phyloP scores from a whole-genome alignment of 2,329 filamentous ascomycete genomes.

The Tolypocladium album region DNA sequence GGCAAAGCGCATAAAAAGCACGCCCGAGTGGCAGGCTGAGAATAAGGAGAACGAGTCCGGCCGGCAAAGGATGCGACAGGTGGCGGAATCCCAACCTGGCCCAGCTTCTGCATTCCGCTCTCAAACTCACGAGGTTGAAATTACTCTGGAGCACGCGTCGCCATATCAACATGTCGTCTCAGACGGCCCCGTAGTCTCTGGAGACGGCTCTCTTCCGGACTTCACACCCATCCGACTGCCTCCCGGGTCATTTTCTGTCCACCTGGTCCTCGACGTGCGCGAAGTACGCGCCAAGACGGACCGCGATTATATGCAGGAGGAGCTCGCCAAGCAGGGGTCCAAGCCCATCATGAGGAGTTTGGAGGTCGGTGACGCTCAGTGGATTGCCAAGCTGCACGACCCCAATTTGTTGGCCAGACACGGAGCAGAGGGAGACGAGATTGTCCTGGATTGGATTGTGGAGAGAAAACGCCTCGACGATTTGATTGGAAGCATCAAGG shows the following conservation, averaged over 20 bases:
- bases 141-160: constrained; percentile 3
- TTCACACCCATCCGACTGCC: constrained; percentile 52
- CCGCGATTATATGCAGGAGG: constrained; percentile 65
- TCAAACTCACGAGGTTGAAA: not conserved
- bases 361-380: constrained; percentile 65
- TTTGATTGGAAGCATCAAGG: constrained; percentile 69
- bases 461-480: constrained; percentile 76
- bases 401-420: constrained; percentile 40
- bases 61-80: not conserved
- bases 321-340: constrained; percentile 56
- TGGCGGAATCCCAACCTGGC: not conserved
- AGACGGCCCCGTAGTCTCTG: constrained; percentile 20
- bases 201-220: constrained; percentile 24
- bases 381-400: constrained; percentile 65
- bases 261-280: constrained; percentile 63
- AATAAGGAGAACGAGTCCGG: constrained; percentile 5
- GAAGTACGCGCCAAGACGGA: constrained; percentile 65
- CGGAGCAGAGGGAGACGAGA: constrained; percentile 54
- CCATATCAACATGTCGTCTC: constrained; percentile 28
- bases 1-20: constrained; percentile 51
- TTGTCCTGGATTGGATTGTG: constrained; percentile 71
- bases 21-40: constrained; percentile 23
- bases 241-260: constrained; percentile 58
- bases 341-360: constrained; percentile 56
- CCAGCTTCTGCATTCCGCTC: not conserved